Base-by-base conservation (phyloP, 2,329 filamentous ascomycete species). In the Sphaerulina musiva region DNA sequence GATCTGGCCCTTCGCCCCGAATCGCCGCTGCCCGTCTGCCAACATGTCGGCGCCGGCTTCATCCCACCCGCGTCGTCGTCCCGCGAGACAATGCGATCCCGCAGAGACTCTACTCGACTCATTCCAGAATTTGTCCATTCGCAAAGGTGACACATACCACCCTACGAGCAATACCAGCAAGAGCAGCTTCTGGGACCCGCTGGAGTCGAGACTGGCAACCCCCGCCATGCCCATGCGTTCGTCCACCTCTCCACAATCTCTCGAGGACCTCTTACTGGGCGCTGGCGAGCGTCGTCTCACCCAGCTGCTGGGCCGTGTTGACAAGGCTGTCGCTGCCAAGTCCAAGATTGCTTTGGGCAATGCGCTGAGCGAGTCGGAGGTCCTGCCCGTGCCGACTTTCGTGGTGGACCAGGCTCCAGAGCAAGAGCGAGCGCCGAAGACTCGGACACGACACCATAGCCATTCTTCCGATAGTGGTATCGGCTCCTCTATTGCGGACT, bases 401-500 rank as follows among this genome's bases (percentile, higher is more conserved):
- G 66, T 73, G 59, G 67, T 75, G 46, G 66, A 72, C 56, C 66
- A 67, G 56, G 61, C 70, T 43, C 65, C 45, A 66, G 48, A 32
- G 54, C 59, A 47, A 48, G 48, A 38, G 50, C 49, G 68, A 59
- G 32, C 51, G 14, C 55, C 46, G 69, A 72, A 65, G 58, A 64
- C 71, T 56, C 66, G 59, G 60, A 54, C 54, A 46, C 78, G 78
- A 54, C 79, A 82, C 67, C 79, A 84, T 67, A 80, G 83, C 66
- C 85, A 90, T 72, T 81, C 82, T 55, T 93, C 89, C 12, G 91
- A 96, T 74, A 95, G 90, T 69, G 91, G 89, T 51, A 77, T 96
- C 59, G 91, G 91, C 49, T 87, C 89, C 42, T 95, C 90, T 41
- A 78, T 95, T 65, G 80, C 65, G 32, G 65, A 63, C 46, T 65